Conservation (phyloP, 768 basidiomycete species). For the Hericium coralloides region DNA sequence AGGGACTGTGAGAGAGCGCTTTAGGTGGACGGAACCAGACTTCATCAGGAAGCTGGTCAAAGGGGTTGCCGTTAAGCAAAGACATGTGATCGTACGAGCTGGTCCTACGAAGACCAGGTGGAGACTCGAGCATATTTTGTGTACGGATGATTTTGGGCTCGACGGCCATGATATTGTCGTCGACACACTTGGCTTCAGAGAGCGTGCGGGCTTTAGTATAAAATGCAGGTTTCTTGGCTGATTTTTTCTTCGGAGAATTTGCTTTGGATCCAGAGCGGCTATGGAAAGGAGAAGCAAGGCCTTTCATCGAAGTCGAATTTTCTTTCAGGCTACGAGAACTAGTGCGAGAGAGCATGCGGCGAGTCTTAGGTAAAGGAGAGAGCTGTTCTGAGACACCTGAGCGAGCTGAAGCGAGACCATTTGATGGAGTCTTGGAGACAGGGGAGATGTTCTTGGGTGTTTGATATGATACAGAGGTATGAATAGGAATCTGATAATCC, state of each 20-base stretch:
- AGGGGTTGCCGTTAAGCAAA: slow-evolving; percentile 3
- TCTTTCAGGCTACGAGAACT: slow-evolving; percentile 34
- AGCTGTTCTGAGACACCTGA: slow-evolving; percentile 24
- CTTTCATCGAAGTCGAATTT: slow-evolving; percentile 16
- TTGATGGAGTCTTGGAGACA: slow-evolving; percentile 5
- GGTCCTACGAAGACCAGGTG: slow-evolving; percentile 3
- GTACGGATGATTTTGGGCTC: neutral
- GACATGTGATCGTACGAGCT: slow-evolving; percentile 1
- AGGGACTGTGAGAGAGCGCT: slow-evolving; percentile 16
- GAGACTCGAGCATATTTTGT: neutral
- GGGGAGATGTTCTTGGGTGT: slow-evolving; percentile 14
- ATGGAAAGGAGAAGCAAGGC: slow-evolving; percentile 37
- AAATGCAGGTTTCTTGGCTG: slow-evolving; percentile 11
- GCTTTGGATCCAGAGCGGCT: slow-evolving; percentile 34
- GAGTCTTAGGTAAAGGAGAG: slow-evolving; percentile 33
- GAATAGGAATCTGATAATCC: slow-evolving; percentile 7
- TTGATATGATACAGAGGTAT: slow-evolving; percentile 15
- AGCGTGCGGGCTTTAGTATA: slow-evolving; percentile 31
- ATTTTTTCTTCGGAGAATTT: slow-evolving; percentile 21
- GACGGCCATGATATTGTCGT: neutral
- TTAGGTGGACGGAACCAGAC: slow-evolving; percentile 23
- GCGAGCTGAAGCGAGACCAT: slow-evolving; percentile 13
- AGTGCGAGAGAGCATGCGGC: slow-evolving; percentile 28
- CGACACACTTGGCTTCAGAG: slow-evolving; percentile 19
- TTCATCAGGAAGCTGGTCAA: slow-evolving; percentile 12